These are phyloP conservation scores for Piromyces finnis DNA, from an alignment of 192 early-diverging fungal species.

Conservation along the genomic window DNA sequence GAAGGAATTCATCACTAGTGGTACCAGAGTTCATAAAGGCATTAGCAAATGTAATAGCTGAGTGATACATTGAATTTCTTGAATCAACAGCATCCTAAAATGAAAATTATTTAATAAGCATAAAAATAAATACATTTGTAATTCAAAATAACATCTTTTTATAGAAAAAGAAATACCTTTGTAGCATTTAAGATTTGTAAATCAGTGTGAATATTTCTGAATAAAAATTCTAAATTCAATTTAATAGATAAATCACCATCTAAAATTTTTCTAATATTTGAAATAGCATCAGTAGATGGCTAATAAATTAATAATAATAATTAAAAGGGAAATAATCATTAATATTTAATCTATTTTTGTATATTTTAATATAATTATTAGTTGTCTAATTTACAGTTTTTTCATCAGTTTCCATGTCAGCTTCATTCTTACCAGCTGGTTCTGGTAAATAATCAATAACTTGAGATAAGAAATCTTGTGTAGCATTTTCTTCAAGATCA, in stretches of 20 bases:
- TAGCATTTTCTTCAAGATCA: slow-evolving; percentile 88
- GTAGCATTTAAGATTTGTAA: slow-evolving; percentile 86
- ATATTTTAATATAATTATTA: too few species aligned
- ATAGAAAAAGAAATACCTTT: slow-evolving; percentile 25
- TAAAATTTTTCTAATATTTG: slow-evolving; percentile 61
- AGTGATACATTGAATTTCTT: slow-evolving; percentile 81
- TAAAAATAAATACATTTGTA: neutral
- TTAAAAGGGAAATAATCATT: neutral
- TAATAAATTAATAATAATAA: neutral
- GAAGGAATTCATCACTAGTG: slow-evolving; percentile 90
- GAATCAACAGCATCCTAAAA: slow-evolving; percentile 68
- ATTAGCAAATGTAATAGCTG: slow-evolving; percentile 88
- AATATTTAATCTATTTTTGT: too few species aligned
- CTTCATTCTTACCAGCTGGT: slow-evolving; percentile 6
- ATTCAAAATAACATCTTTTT: too few species aligned
- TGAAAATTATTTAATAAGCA: neutral
- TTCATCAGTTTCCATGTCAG: slow-evolving; percentile 35
- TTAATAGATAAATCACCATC: slow-evolving; percentile 79
- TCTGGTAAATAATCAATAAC: slow-evolving; percentile 22
- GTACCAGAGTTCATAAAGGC: slow-evolving; percentile 98
- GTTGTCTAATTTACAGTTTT: neutral
- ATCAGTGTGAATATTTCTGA: slow-evolving; percentile 90
- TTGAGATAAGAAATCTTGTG: slow-evolving; percentile 85
- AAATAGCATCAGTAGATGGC: slow-evolving; percentile 10
- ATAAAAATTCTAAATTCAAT: slow-evolving; percentile 86